These are phyloP conservation scores for Trichoderma sp. DNA, from an alignment of 2,329 filamentous ascomycete genomes.

Conservation along the genomic window DNA sequence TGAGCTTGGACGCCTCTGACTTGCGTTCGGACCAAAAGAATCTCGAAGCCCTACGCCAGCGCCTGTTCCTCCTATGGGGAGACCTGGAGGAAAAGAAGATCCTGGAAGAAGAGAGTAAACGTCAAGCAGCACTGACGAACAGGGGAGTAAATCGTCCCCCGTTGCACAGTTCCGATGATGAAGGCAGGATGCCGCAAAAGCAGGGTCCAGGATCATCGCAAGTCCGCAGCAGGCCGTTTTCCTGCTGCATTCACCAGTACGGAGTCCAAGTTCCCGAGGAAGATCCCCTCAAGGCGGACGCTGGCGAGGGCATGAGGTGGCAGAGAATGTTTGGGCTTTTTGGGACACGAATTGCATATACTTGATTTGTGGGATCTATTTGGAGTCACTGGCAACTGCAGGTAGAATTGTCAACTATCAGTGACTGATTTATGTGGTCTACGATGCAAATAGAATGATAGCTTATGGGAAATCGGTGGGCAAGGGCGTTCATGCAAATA, in stretches of 20 bases:
- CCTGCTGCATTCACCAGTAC: slow-evolving; percentile 70
- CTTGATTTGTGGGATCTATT: neutral
- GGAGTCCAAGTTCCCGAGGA: slow-evolving; percentile 50
- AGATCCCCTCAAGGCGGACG: slow-evolving; percentile 43
- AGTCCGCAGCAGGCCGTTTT: slow-evolving; percentile 58
- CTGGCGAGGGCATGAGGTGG: slow-evolving; percentile 52
- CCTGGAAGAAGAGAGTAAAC: slow-evolving; percentile 29
- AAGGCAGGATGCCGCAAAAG: neutral
- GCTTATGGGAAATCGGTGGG: neutral
- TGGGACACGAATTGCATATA: slow-evolving; percentile 54
- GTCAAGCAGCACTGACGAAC: slow-evolving; percentile 21
- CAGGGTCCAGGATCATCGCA: slow-evolving; percentile 5
- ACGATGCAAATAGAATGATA: neutral
- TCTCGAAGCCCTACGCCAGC: slow-evolving; percentile 60
- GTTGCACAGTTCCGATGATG: slow-evolving; percentile 38
- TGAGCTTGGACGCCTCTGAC: slow-evolving; percentile 47
- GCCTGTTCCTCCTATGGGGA: slow-evolving; percentile 79
- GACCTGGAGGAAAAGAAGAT: slow-evolving; percentile 71
- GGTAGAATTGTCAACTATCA: neutral
- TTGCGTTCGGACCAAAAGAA: slow-evolving; percentile 51
- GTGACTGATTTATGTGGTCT: neutral
- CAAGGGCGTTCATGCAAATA: neutral
- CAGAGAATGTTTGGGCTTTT: slow-evolving; percentile 63
- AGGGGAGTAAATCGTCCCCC: slow-evolving; percentile 33
- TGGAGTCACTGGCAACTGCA: neutral